phyloP scores from a whole-genome alignment of 495 filamentous ascomycete genomes.

The Trichoderma reesei region DNA sequence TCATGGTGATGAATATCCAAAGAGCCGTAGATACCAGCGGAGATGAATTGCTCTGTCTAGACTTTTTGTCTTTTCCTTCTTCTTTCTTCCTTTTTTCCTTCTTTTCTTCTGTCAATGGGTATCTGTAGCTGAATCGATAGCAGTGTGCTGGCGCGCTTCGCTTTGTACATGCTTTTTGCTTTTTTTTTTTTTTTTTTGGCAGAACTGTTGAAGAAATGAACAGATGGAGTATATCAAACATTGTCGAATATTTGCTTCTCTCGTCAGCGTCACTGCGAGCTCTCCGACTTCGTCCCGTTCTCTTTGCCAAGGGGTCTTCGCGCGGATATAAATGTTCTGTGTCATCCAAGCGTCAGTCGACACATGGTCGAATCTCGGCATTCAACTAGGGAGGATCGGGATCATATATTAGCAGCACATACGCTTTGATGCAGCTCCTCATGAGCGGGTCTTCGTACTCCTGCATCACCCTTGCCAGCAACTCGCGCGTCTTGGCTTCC shows the following conservation, averaged over 20 bases:
- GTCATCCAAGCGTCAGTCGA: neutral
- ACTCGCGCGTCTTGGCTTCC: neutral
- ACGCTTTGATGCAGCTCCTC: constrained; percentile 10
- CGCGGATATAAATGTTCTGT: constrained; percentile 11
- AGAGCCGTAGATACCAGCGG: constrained; percentile 4
- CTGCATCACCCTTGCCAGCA: neutral
- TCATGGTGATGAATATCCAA: neutral
- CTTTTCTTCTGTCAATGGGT: neutral
- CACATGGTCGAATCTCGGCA: neutral
- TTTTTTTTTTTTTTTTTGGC: neutral
- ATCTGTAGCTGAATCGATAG: neutral
- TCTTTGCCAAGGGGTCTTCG: neutral
- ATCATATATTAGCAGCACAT: neutral
- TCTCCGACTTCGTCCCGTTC: neutral
- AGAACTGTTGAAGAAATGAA: too few relatives aligned
- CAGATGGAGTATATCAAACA: too few relatives aligned
- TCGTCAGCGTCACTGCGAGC: neutral
- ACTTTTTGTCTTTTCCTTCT: neutral
- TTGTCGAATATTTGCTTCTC: too few relatives aligned
- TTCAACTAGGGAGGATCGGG: neutral
- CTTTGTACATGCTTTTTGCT: neutral
- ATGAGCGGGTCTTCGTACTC: constrained; percentile 4
- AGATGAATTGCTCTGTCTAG: neutral
- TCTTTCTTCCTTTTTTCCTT: neutral
- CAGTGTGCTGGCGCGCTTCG: neutral